phyloP scores from a whole-genome alignment of 2,329 filamentous ascomycete species.

The Atkinsonella hypoxylon region DNA sequence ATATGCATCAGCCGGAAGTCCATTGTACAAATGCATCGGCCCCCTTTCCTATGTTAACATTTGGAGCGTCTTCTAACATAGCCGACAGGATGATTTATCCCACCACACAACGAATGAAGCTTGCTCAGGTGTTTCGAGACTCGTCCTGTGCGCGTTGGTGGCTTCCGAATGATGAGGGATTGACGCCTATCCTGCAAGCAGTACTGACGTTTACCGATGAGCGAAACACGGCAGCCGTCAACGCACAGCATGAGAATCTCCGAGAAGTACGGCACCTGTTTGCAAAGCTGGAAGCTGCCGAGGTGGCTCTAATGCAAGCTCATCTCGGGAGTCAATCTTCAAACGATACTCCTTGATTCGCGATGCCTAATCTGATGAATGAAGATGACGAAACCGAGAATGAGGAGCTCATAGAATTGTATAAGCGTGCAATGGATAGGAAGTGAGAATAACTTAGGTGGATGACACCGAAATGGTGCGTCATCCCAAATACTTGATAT shows the following conservation, averaged over 20 bases:
- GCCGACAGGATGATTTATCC: constrained; percentile 68
- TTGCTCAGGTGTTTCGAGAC: constrained; percentile 65
- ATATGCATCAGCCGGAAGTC: background rate
- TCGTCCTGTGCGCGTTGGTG: constrained; percentile 71
- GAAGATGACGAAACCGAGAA: background rate
- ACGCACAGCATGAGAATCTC: constrained; percentile 50
- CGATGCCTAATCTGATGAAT: background rate
- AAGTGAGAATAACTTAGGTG: background rate
- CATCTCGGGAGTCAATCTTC: background rate
- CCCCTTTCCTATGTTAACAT: too few relatives aligned
- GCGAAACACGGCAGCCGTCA: constrained; percentile 49
- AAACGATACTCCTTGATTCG: background rate
- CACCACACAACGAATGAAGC: constrained; percentile 56
- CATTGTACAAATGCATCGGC: too few relatives aligned
- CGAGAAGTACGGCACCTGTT: constrained; percentile 68
- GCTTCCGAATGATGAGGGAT: constrained; percentile 72
- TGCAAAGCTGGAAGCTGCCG: constrained; percentile 35
- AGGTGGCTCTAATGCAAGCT: constrained; percentile 1
- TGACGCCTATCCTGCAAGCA: constrained; percentile 59
- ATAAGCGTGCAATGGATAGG: background rate
- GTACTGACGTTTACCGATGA: constrained; percentile 76
- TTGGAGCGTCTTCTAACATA: background rate
- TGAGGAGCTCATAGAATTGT: background rate
- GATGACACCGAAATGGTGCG: background rate
- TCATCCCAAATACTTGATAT: background rate